Evolutionary conservation across 2,329 filamentous ascomycete genomes (phyloP).

Genomic region (Phyllosticta citrichinensis): DNA sequence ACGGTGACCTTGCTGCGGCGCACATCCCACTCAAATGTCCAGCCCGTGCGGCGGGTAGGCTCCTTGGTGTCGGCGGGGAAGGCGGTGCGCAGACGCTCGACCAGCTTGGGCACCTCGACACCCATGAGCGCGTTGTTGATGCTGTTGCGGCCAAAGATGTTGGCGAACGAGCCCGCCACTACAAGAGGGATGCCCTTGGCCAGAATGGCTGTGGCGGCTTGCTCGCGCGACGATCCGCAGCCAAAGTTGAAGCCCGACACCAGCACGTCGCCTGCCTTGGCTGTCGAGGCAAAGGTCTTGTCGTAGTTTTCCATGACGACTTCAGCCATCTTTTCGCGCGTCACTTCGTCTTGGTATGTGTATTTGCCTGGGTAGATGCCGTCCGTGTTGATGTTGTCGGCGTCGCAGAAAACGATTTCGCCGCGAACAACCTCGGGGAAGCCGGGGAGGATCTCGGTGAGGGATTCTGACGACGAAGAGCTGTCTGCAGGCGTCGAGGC

Average conservation of each 20-base stretch:
- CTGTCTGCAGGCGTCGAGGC: constrained; percentile 25
- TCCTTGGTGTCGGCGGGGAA: constrained; percentile 42
- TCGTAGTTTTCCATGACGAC: constrained; percentile 97
- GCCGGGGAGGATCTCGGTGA: constrained; percentile 68
- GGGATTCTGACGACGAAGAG: constrained; percentile 24
- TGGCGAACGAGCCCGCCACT: constrained; percentile 69
- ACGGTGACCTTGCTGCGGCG: constrained; percentile 59
- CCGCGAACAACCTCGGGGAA: constrained; percentile 77
- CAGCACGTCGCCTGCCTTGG: constrained; percentile 65
- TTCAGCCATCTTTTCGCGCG: constrained; percentile 69
- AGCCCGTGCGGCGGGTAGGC: constrained; percentile 65
- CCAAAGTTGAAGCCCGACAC: constrained; percentile 87
- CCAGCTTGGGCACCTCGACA: constrained; percentile 58
- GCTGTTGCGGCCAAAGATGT: constrained; percentile 69
- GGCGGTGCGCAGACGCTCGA: constrained; percentile 54
- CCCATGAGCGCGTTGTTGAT: constrained; percentile 73
- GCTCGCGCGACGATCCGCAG: constrained; percentile 69
- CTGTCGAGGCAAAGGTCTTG: constrained; percentile 52
- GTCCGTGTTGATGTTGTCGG: constrained; percentile 84
- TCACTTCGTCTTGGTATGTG: constrained; percentile 81
- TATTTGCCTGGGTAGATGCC: constrained; percentile 86
- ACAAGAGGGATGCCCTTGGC: constrained; percentile 74
- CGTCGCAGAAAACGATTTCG: constrained; percentile 81
- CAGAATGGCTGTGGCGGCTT: constrained; percentile 78
- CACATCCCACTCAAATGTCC: constrained; percentile 77